Evolutionary conservation across 2,329 filamentous ascomycete species (phyloP).

Genomic region (Proliferodiscus dingleyae): DNA sequence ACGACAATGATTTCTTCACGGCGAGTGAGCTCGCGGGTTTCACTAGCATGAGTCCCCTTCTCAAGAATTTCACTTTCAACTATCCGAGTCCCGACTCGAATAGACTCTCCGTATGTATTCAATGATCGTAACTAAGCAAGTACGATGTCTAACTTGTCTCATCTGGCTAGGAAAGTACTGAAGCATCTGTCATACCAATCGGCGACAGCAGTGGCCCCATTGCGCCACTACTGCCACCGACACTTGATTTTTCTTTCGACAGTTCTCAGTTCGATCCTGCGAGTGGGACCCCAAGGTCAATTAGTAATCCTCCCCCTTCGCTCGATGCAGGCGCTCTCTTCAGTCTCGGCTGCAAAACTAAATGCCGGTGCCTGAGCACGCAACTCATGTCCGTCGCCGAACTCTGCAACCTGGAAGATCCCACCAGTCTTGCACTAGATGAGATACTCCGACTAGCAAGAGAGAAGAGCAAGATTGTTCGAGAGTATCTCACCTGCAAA

Average conservation of each 20-base stretch:
- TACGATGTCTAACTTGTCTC: too few species aligned
- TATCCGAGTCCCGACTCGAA: background rate
- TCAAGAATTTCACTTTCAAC: background rate
- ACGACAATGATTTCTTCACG: background rate
- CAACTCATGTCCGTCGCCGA: background rate
- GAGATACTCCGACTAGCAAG: background rate
- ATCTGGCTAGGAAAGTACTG: background rate
- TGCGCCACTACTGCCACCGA: background rate
- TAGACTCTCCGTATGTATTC: background rate
- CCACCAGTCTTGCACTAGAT: background rate
- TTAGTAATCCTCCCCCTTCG: background rate
- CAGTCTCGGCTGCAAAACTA: background rate
- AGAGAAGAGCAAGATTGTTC: background rate
- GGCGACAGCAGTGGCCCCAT: background rate
- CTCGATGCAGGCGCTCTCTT: background rate
- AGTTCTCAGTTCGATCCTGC: background rate
- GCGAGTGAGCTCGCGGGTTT: background rate
- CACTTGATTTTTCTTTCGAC: background rate
- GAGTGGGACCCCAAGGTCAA: background rate
- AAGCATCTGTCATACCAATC: background rate
- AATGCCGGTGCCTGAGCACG: background rate
- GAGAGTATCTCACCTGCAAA: background rate
- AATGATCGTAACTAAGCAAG: too few species aligned
- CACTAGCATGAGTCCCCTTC: background rate
- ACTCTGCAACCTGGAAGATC: conserved; percentile 1